A percentile compares a stretch with the other conserved stretches of the same genome.
These are phyloP conservation scores for Neurospora tetrasperma DNA, from an alignment of 495 filamentous ascomycete genomes.

Conservation along the genomic window DNA sequence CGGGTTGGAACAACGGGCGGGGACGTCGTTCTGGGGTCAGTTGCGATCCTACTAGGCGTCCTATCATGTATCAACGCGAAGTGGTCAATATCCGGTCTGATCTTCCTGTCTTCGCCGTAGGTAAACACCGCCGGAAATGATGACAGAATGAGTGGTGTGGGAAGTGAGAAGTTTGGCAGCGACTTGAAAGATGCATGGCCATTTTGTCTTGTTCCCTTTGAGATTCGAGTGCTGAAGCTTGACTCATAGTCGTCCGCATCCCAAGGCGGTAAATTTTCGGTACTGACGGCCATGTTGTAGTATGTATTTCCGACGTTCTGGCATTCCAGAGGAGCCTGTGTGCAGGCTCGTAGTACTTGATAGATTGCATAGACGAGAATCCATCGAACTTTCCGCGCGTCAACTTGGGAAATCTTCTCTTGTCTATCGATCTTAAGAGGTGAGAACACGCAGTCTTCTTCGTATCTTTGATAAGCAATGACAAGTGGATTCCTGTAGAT, in stretches of 20 bases:
- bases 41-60: background rate
- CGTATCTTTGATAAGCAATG: conserved; percentile 35
- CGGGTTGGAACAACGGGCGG: conserved; percentile 11
- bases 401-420: conserved; percentile 36
- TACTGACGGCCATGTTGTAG: conserved; percentile 35
- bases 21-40: background rate
- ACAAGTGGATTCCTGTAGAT: conserved; percentile 31
- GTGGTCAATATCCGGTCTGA: conserved; percentile 36
- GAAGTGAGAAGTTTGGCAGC: background rate
- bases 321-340: conserved; percentile 29
- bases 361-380: conserved; percentile 58
- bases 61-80: conserved; percentile 21
- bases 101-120: conserved; percentile 9
- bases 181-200: background rate
- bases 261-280: conserved; percentile 33
- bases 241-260: conserved; percentile 11
- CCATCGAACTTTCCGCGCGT: conserved; percentile 60
- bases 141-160: background rate
- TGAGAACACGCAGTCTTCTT: conserved; percentile 31
- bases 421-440: conserved; percentile 26
- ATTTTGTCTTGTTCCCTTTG: background rate
- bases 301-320: conserved; percentile 18
- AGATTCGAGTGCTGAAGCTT: background rate
- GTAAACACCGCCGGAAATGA: background rate
- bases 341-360: conserved; percentile 50